Evolutionary conservation across 495 filamentous ascomycete species (phyloP).

Genomic region (Oidiodendron maius): DNA sequence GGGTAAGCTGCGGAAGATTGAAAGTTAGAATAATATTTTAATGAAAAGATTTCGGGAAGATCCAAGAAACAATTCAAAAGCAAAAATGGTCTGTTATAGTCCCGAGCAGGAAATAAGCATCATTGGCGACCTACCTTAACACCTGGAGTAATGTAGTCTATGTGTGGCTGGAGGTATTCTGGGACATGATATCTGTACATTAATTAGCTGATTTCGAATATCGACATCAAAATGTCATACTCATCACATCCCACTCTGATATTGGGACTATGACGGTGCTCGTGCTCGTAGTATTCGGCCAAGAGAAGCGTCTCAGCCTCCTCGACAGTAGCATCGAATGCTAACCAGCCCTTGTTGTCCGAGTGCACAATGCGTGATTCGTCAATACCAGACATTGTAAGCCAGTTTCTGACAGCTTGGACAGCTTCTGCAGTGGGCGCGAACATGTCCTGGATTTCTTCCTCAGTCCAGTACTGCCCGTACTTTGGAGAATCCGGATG

Average conservation of each 20-base stretch:
- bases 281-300: constrained; percentile 14
- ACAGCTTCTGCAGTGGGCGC: constrained; percentile 7
- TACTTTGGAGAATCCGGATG: constrained; percentile 13
- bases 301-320: constrained; percentile 12
- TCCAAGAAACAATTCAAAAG: no score
- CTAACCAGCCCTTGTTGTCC: constrained; percentile 13
- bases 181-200: constrained; percentile 13
- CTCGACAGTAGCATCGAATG: constrained; percentile 16
- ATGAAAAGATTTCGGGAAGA: no score
- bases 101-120: no score
- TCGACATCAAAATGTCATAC: not conserved
- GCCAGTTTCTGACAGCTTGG: constrained; percentile 10
- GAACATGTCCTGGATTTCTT: constrained; percentile 12
- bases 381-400: constrained; percentile 9
- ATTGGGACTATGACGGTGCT: constrained; percentile 7
- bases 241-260: constrained; percentile 14
- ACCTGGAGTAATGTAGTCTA: constrained; percentile 15
- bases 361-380: constrained; percentile 8
- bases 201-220: not conserved
- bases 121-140: no score
- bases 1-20: constrained; percentile 7
- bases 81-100: no score
- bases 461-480: constrained; percentile 15
- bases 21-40: no score
- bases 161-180: constrained; percentile 8